phyloP scores from a whole-genome alignment of 768 basidiomycete species.

The Clitopilus passeckerianus region DNA sequence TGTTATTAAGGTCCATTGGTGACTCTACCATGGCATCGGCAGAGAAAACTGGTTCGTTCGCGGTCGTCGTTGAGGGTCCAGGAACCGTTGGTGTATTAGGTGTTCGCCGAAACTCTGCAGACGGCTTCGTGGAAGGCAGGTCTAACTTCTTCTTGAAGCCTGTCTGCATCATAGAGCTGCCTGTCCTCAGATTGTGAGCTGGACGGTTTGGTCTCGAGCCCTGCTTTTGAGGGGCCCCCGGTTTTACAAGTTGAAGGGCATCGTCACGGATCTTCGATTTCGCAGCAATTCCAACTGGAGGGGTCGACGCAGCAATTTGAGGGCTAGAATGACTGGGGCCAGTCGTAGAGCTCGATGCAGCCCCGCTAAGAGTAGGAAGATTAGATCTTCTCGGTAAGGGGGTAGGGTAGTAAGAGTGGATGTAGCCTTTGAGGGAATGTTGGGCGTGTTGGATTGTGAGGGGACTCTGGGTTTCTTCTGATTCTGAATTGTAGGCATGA shows the following conservation, averaged over 20 bases:
- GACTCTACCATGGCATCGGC: not conserved
- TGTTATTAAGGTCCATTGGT: not conserved
- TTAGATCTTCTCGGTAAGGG: no score
- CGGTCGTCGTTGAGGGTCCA: not conserved
- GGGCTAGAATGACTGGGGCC: not conserved
- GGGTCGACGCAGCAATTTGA: not conserved
- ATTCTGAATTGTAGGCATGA: not conserved
- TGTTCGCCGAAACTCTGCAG: not conserved
- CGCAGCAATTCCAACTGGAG: not conserved
- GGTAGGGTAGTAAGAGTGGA: no score
- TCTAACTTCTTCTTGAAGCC: not conserved
- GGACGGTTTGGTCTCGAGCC: not conserved
- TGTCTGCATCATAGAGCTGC: not conserved
- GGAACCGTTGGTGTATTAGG: not conserved
- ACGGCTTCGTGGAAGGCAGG: not conserved
- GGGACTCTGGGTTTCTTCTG: not conserved
- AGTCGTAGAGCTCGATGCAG: not conserved
- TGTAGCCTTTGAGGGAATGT: not conserved
- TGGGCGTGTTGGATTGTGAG: not conserved
- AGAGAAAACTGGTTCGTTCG: not conserved
- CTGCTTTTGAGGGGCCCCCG: not conserved
- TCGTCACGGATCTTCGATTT: not conserved
- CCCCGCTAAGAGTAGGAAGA: no score
- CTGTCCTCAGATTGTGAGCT: not conserved
- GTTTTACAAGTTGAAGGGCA: not conserved